phyloP scores from a whole-genome alignment of 352 stramenopile genomes.

The Globisporangium recalcitrans region DNA sequence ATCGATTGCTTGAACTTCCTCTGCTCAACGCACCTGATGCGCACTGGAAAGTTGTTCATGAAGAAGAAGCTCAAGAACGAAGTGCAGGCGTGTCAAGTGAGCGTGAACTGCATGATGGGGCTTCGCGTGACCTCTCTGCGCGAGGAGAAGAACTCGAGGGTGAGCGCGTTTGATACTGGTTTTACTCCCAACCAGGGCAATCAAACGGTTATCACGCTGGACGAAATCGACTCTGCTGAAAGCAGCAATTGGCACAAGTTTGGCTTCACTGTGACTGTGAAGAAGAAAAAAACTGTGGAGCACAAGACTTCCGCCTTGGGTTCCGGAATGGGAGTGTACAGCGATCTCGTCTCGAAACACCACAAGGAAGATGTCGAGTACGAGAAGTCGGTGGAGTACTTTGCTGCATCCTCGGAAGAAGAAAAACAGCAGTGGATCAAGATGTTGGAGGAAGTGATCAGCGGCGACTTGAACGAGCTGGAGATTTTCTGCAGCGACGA shows the following conservation, averaged over 20 bases:
- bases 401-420: slow-evolving; percentile 55
- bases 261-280: slow-evolving; percentile 66
- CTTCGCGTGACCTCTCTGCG: slow-evolving; percentile 64
- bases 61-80: slow-evolving; percentile 83
- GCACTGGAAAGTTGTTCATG: slow-evolving; percentile 51
- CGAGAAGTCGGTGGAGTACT: slow-evolving; percentile 62
- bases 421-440: slow-evolving; percentile 72
- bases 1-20: slow-evolving; percentile 86
- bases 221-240: slow-evolving; percentile 73
- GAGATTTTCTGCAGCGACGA: slow-evolving; percentile 88
- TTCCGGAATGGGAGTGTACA: slow-evolving; percentile 14
- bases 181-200: slow-evolving; percentile 61
- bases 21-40: slow-evolving; percentile 80
- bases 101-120: slow-evolving; percentile 86
- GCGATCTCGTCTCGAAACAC: slow-evolving; percentile 9
- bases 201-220: slow-evolving; percentile 66
- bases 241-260: slow-evolving; percentile 69
- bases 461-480: slow-evolving; percentile 73
- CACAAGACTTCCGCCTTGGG: slow-evolving; percentile 8
- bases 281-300: slow-evolving; percentile 34
- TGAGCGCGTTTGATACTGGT: slow-evolving; percentile 32
- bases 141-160: slow-evolving; percentile 31
- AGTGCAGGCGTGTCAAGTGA: slow-evolving; percentile 58
- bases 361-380: slow-evolving; percentile 28
- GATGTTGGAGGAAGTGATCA: slow-evolving; percentile 65